Conservation (phyloP, 1,139 yeast species). For the Debaryomyces sp. region DNA sequence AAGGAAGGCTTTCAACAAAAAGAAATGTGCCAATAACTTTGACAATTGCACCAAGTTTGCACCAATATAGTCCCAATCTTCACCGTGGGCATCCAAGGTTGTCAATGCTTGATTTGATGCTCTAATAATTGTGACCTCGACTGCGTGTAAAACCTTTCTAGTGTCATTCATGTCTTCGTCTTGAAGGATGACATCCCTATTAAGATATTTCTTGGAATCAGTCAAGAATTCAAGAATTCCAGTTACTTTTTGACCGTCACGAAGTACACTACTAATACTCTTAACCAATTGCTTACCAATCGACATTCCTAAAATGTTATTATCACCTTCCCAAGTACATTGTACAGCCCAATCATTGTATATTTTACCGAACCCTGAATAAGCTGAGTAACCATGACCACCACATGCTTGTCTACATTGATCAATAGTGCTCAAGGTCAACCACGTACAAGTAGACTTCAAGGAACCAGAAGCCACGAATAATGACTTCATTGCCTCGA, state of each 20-base stretch:
- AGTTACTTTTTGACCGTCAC: conserved; percentile 35
- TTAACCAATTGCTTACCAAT: conserved; percentile 79
- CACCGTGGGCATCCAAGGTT: conserved; percentile 32
- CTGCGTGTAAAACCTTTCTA: conserved; percentile 36
- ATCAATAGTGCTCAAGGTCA: conserved; percentile 75
- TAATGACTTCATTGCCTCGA: conserved; percentile 70
- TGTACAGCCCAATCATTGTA: conserved; percentile 93
- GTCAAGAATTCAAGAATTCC: conserved; percentile 51
- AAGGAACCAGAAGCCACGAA: conserved; percentile 87
- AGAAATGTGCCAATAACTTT: conserved; percentile 51
- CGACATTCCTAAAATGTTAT: conserved; percentile 80
- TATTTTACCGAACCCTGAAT: conserved; percentile 88
- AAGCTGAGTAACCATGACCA: conserved; percentile 92
- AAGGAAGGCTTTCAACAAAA: conserved; percentile 35
- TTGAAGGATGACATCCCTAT: conserved; percentile 29
- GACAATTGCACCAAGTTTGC: conserved; percentile 61
- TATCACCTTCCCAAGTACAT: conserved; percentile 98
- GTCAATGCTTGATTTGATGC: conserved; percentile 35
- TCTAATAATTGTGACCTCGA: conserved; percentile 49
- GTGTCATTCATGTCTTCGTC: conserved; percentile 34
- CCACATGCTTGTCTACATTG: conserved; percentile 96
- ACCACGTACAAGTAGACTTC: conserved; percentile 91
- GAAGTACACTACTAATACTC: conserved; percentile 41
- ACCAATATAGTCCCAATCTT: conserved; percentile 52
- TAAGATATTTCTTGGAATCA: conserved; percentile 28